Evolutionary conservation across 2,329 filamentous ascomycete genomes (phyloP), one percentile per base, ranked within the genome.

Genomic region (Dothideomycetes sp.): DNA sequence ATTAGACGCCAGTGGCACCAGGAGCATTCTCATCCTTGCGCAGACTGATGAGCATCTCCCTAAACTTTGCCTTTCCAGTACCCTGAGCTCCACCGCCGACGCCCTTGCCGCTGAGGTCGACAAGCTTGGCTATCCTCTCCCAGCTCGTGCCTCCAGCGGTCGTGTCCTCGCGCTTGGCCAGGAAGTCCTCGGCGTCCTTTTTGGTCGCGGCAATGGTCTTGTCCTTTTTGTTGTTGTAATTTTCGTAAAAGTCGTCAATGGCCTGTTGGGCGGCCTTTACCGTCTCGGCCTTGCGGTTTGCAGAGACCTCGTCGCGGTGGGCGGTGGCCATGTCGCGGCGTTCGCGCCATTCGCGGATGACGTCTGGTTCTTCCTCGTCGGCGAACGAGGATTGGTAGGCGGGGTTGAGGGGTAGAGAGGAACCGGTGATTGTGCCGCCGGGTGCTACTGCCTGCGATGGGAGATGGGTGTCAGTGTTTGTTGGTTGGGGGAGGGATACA

Each of bases 171-270:
- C 88, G 78, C 61, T 72, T 87, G 40, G 76, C 80, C 34, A 96
- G 68, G 63, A 96, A 98, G 57, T 94, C 79, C 56, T 96, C 89
- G 5, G 89, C 91, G 52, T 98, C 91, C 61, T 84, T 82, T 54
- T 81, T 78, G 41, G 89, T 91, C 68, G 94, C 85, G 16, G 81
- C 72, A 50, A 95, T 81, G 44, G 76, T 77, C 74, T 96, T 96
- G 61, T 98, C 91, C 62, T 91, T 89, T 69, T 95, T 94, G 63
- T 82, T 80, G 70, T 96, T 96, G 72, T 98, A 98, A 65, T 94
- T 95, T 58, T 95, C 88, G 71, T 98, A 98, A 67, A 96, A 98
- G 61, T 95, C 91, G 60, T 98, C 91, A 48, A 98, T 94, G 61
- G 93, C 91, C 59, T 88, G 76, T 57, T 87, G 86, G 9, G 91